Evolutionary conservation across 768 basidiomycete genomes (phyloP).

Genomic region (Xerocomellus intermedius): DNA sequence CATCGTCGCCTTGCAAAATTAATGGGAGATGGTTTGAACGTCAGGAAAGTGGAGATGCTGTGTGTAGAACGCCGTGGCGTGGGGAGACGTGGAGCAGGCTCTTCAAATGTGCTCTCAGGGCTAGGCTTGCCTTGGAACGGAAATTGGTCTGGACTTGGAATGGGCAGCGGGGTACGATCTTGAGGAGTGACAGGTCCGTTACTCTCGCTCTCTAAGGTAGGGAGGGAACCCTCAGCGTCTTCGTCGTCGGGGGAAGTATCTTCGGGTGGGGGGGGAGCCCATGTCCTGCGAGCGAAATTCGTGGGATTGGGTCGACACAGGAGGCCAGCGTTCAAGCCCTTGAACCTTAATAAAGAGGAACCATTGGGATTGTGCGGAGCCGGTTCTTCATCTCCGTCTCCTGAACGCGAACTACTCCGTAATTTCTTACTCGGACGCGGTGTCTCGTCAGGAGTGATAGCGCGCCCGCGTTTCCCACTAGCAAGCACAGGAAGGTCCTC

Average conservation of each 20-base stretch:
- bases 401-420: constrained; percentile 19
- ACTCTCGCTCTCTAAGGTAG: constrained; percentile 46
- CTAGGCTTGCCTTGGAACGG: constrained; percentile 18
- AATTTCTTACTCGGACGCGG: constrained; percentile 28
- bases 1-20: constrained; percentile 62
- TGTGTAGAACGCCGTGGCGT: constrained; percentile 22
- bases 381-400: constrained; percentile 28
- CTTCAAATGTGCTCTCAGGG: constrained; percentile 23
- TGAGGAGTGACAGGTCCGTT: constrained; percentile 58
- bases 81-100: constrained; percentile 20
- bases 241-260: constrained; percentile 36
- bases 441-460: constrained; percentile 22
- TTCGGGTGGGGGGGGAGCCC: constrained; percentile 44
- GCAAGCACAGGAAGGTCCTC: constrained; percentile 13
- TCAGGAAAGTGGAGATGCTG: constrained; percentile 41
- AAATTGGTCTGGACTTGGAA: constrained; percentile 34
- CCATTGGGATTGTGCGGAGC: constrained; percentile 26
- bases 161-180: constrained; percentile 44
- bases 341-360: constrained; percentile 29
- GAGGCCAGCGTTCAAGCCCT: constrained; percentile 43
- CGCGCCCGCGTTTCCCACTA: constrained; percentile 25
- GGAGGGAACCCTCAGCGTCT: constrained; percentile 32
- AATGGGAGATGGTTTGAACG: constrained; percentile 62
- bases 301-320: constrained; percentile 60
- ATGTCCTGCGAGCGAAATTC: constrained; percentile 56